A percentile compares a stretch with the other conserved stretches of the same genome.
phyloP scores from a whole-genome alignment of 345 rosid species.

The Camelina neglecta region DNA sequence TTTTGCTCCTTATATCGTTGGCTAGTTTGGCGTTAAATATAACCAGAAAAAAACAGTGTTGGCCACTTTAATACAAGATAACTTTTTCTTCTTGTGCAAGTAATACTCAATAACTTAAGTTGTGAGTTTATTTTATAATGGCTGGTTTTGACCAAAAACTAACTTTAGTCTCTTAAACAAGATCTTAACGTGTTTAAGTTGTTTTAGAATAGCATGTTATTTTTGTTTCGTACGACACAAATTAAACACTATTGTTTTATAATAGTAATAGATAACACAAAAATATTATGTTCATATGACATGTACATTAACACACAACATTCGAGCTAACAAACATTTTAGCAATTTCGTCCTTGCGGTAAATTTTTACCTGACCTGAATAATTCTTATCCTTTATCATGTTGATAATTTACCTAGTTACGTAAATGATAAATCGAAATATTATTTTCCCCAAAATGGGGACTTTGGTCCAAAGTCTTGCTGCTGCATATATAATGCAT shows the following conservation, averaged over 20 bases:
- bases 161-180: background rate
- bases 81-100: no score
- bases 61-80: no score
- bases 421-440: background rate
- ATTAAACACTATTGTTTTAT: background rate
- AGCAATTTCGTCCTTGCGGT: background rate
- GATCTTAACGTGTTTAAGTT: background rate
- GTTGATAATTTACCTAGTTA: background rate
- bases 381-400: background rate
- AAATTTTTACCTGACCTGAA: background rate
- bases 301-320: background rate
- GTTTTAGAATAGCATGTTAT: background rate
- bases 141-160: background rate
- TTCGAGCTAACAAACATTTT: background rate
- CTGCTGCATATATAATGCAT: slow-evolving; percentile 25
- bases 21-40: no score
- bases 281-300: background rate
- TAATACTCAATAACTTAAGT: no score
- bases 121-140: background rate
- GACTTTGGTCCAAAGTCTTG: slow-evolving; percentile 11
- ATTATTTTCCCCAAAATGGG: background rate
- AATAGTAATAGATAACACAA: background rate
- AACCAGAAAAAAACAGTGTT: no score
- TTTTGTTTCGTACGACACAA: background rate
- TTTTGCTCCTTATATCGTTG: background rate